Conservation (phyloP, 2,329 filamentous ascomycete species). For the Xylaria sp. region DNA sequence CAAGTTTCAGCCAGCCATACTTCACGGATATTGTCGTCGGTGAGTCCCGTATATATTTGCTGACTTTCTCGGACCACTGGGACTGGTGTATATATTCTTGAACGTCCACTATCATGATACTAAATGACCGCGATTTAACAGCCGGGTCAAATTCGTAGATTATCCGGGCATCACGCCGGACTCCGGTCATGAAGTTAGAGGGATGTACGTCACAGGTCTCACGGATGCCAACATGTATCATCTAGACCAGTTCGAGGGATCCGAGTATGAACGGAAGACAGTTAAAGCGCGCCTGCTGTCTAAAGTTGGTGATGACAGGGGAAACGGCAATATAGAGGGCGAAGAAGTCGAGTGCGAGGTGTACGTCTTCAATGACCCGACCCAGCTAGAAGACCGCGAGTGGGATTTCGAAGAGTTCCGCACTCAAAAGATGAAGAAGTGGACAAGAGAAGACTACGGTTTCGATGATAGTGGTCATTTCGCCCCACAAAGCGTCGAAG, state of each 20-base stretch:
- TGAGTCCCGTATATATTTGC: slow-evolving; percentile 31
- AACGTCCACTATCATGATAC: not conserved
- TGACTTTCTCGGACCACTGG: not conserved
- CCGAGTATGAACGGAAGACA: slow-evolving; percentile 59
- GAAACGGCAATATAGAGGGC: slow-evolving; percentile 56
- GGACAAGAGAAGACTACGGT: slow-evolving; percentile 63
- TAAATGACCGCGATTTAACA: slow-evolving; percentile 26
- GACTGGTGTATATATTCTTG: not conserved
- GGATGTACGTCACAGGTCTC: slow-evolving; percentile 80
- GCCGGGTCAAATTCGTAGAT: slow-evolving; percentile 73
- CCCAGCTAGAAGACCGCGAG: slow-evolving; percentile 74
- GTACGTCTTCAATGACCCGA: slow-evolving; percentile 70
- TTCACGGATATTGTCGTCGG: slow-evolving; percentile 76
- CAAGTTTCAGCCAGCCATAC: slow-evolving; percentile 77
- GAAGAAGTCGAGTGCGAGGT: slow-evolving; percentile 66
- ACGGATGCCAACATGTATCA: slow-evolving; percentile 79
- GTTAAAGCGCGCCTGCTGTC: slow-evolving; percentile 53
- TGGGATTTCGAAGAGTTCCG: slow-evolving; percentile 92
- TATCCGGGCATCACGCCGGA: slow-evolving; percentile 82
- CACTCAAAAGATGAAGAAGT: slow-evolving; percentile 72
- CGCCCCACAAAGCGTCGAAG: slow-evolving; percentile 39
- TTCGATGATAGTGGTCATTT: slow-evolving; percentile 54
- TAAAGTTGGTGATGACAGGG: slow-evolving; percentile 52
- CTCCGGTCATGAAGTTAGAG: slow-evolving; percentile 70
- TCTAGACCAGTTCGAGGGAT: slow-evolving; percentile 85